phyloP scores from a whole-genome alignment of 2,329 filamentous ascomycete species.

The Gnomoniopsis smithogilvyi region DNA sequence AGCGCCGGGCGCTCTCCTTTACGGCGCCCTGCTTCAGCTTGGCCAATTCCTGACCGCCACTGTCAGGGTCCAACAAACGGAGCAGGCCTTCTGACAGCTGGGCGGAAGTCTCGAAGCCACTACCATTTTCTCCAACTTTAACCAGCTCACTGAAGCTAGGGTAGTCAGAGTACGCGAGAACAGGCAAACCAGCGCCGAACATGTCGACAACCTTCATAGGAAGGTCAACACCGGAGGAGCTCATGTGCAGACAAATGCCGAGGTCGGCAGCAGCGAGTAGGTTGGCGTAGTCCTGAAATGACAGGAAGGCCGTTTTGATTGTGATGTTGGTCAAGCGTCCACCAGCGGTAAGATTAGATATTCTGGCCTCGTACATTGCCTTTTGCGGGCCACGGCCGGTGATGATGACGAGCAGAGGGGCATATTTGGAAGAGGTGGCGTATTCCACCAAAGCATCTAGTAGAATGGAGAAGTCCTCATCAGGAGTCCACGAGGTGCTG shows the following conservation, averaged over 20 bases:
- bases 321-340: conserved; percentile 67
- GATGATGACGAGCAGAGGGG: conserved; percentile 82
- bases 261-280: conserved; percentile 84
- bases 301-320: conserved; percentile 81
- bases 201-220: conserved; percentile 99
- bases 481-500: conserved; percentile 95
- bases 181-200: conserved; percentile 92
- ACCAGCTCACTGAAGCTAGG: conserved; percentile 91
- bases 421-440: conserved; percentile 30
- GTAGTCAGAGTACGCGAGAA: conserved; percentile 81
- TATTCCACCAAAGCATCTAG: conserved; percentile 79
- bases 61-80: conserved; percentile 56
- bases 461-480: conserved; percentile 90
- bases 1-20: conserved; percentile 71
- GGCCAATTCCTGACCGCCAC: conserved; percentile 50
- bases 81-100: conserved; percentile 63
- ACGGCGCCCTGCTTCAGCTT: conserved; percentile 66
- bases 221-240: conserved; percentile 89
- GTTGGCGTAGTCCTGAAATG: conserved; percentile 76
- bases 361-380: conserved; percentile 65
- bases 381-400: conserved; percentile 92
- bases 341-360: conserved; percentile 56
- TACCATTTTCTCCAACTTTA: conserved; percentile 79
- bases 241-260: conserved; percentile 88
- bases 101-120: conserved; percentile 71